Evolutionary conservation across 2,329 filamentous ascomycete genomes (phyloP).

Genomic region (Beauveria sp.): DNA sequence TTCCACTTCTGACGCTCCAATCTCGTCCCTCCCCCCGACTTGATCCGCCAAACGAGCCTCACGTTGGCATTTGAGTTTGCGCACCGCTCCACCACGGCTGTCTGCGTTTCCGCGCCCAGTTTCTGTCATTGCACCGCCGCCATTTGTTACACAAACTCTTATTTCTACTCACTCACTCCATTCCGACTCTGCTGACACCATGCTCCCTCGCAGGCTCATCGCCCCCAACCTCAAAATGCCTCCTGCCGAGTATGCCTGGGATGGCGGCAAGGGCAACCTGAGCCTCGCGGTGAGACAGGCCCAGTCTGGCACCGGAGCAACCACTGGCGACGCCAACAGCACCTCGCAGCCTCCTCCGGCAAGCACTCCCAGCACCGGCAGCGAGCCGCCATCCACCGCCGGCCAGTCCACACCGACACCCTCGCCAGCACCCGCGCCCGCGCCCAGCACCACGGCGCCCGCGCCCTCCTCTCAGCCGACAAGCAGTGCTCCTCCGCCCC

Average conservation of each 20-base stretch:
- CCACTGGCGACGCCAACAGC: background rate
- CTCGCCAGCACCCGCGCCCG: background rate
- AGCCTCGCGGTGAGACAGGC: slow-evolving; percentile 2
- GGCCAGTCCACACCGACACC: background rate
- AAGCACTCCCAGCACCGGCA: background rate
- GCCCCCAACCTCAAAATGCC: background rate
- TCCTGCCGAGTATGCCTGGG: background rate
- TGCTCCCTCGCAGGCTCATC: background rate
- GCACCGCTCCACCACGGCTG: slow-evolving; percentile 4
- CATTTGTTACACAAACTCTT: no score
- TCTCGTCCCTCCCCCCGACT: background rate
- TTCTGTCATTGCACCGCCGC: background rate
- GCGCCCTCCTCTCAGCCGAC: background rate
- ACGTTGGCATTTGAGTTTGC: background rate
- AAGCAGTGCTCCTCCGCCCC: background rate
- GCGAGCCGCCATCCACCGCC: background rate
- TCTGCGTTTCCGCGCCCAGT: background rate
- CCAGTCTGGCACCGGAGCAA: background rate
- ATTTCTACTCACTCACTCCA: background rate
- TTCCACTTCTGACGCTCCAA: background rate
- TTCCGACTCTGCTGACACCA: background rate
- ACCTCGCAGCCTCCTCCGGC: background rate
- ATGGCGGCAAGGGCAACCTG: background rate
- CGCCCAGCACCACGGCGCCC: background rate
- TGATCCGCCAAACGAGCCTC: background rate